These are phyloP conservation scores for Gnomoniopsis sp. DNA, from an alignment of 2,329 filamentous ascomycete species.

Conservation along the genomic window DNA sequence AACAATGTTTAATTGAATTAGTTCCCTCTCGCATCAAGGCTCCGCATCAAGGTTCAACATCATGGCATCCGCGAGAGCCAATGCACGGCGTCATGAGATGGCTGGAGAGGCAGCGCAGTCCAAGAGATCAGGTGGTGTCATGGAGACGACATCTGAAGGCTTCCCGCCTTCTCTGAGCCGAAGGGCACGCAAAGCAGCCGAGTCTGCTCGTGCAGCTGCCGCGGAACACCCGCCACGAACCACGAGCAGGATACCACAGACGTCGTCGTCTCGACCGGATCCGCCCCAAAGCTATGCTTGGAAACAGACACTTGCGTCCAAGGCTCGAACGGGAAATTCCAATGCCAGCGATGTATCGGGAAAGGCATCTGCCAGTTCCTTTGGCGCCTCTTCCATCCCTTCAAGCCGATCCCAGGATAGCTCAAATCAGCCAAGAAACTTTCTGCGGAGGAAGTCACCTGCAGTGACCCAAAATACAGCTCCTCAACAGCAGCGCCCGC, in stretches of 20 bases:
- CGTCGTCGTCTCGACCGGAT: slow-evolving; percentile 26
- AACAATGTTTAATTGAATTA: slow-evolving; percentile 16
- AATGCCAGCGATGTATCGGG: slow-evolving; percentile 31
- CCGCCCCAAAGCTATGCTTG: slow-evolving; percentile 23
- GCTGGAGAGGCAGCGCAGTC: slow-evolving; percentile 23
- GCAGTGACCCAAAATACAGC: slow-evolving; percentile 38
- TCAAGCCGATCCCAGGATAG: slow-evolving; percentile 32
- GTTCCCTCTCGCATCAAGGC: slow-evolving; percentile 18
- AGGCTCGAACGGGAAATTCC: slow-evolving; percentile 41
- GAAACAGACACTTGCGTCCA: slow-evolving; percentile 37
- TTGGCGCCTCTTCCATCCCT: slow-evolving; percentile 30
- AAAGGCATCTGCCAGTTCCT: slow-evolving; percentile 27
- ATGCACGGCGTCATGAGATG: slow-evolving; percentile 24
- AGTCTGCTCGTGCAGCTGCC: slow-evolving; percentile 16
- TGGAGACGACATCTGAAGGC: slow-evolving; percentile 26
- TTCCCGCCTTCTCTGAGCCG: slow-evolving; percentile 23
- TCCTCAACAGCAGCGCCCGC: slow-evolving; percentile 31
- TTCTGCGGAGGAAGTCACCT: slow-evolving; percentile 49
- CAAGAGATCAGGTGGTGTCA: slow-evolving; percentile 26
- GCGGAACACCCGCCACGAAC: slow-evolving; percentile 16
- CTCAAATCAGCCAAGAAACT: slow-evolving; percentile 35
- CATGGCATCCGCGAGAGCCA: slow-evolving; percentile 31
- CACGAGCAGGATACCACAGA: slow-evolving; percentile 35
- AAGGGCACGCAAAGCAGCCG: slow-evolving; percentile 25
- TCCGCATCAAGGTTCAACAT: slow-evolving; percentile 11